Evolutionary conservation across 2,329 filamentous ascomycete genomes (phyloP).

Genomic region (Nigrograna mackinnonii): DNA sequence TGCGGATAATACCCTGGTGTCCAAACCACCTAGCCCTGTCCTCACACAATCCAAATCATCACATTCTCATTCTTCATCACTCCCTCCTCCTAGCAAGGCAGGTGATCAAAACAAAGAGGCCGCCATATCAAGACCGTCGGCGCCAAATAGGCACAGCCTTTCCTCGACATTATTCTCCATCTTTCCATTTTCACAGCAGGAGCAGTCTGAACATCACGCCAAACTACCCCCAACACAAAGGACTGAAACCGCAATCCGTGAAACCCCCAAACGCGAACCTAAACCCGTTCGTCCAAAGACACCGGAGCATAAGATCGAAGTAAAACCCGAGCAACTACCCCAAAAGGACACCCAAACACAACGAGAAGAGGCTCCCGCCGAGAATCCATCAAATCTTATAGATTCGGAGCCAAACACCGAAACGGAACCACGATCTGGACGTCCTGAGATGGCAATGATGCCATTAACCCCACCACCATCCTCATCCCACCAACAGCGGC

Average conservation of each 20-base stretch:
- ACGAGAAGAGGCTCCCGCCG: conserved; percentile 3
- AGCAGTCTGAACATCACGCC: conserved; percentile 33
- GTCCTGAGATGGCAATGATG: conserved; percentile 38
- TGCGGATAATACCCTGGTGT: conserved; percentile 20
- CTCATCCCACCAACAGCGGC: conserved; percentile 8
- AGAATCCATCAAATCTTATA: conserved; percentile 7
- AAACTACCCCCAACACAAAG: conserved; percentile 29
- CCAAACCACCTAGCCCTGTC: conserved; percentile 26
- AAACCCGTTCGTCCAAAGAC: not conserved
- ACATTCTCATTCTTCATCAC: conserved; percentile 33
- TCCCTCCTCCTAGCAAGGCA: conserved; percentile 20
- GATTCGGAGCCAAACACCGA: conserved; percentile 1
- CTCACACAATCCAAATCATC: conserved; percentile 12
- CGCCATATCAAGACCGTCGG: conserved; percentile 17
- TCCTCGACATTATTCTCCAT: conserved; percentile 38
- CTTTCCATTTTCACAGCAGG: conserved; percentile 37
- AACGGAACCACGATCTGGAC: conserved; percentile 9
- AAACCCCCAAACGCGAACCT: not conserved
- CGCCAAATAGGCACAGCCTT: conserved; percentile 33
- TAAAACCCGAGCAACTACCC: conserved; percentile 5
- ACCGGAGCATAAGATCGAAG: conserved; percentile 1
- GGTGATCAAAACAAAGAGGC: conserved; percentile 2
- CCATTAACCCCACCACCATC: conserved; percentile 26
- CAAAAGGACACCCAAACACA: not conserved
- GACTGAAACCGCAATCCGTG: conserved; percentile 1